Percentiles rank a stretch among this genome's conserved stretches.
Conservation (phyloP, 805 yeast genomes). For the Wickerhamomyces pijperi region DNA sequence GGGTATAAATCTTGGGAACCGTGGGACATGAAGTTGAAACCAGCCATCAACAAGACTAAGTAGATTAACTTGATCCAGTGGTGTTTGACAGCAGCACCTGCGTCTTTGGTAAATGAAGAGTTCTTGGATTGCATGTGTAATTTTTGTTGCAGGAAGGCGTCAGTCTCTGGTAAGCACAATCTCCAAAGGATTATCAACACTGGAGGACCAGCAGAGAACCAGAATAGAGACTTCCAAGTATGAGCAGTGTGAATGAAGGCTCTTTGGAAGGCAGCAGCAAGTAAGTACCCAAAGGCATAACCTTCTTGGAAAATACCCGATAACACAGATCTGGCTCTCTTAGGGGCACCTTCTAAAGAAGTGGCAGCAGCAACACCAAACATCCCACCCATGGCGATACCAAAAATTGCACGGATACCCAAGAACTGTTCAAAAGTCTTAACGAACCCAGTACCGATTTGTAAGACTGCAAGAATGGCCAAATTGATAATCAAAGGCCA, state of each 20-base stretch:
- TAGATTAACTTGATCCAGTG: slow-evolving; percentile 54
- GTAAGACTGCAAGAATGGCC: slow-evolving; percentile 35
- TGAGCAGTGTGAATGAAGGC: slow-evolving; percentile 44
- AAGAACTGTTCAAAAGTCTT: slow-evolving; percentile 44
- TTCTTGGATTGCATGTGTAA: slow-evolving; percentile 21
- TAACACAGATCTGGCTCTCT: slow-evolving; percentile 41
- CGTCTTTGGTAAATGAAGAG: slow-evolving; percentile 23
- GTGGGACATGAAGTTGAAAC: slow-evolving; percentile 52
- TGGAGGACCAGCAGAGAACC: slow-evolving; percentile 58
- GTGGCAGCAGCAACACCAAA: slow-evolving; percentile 33
- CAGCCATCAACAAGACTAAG: slow-evolving; percentile 48
- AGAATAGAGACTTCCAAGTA: slow-evolving; percentile 55
- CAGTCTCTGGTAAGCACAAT: slow-evolving; percentile 37
- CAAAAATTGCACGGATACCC: slow-evolving; percentile 53
- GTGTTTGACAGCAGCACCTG: slow-evolving; percentile 23
- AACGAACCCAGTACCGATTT: slow-evolving; percentile 56
- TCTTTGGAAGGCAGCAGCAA: slow-evolving; percentile 55
- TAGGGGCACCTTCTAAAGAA: slow-evolving; percentile 36
- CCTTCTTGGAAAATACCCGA: slow-evolving; percentile 75
- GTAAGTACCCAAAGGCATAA: slow-evolving; percentile 57
- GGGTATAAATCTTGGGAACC: slow-evolving; percentile 57
- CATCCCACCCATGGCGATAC: slow-evolving; percentile 42
- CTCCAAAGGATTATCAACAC: slow-evolving; percentile 31
- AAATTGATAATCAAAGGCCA: slow-evolving; percentile 43
- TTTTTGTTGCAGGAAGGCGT: slow-evolving; percentile 34